These are phyloP conservation scores for Hyphopichia khmerensis DNA, from an alignment of 1,139 yeast species.

Conservation along the genomic window DNA sequence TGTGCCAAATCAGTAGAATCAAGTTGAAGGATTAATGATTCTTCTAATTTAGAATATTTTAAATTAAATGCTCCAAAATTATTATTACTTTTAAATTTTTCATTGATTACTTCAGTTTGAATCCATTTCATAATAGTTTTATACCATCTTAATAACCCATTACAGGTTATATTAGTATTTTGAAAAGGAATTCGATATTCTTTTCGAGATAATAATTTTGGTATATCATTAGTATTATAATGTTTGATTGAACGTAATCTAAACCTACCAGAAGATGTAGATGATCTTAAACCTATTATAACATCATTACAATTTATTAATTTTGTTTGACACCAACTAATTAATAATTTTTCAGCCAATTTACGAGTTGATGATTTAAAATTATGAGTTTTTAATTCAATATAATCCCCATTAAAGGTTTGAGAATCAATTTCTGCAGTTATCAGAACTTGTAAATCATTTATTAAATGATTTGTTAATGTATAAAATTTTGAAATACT, in stretches of 20 bases:
- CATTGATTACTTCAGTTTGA: background rate
- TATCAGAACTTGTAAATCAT: background rate
- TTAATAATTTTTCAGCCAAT: background rate
- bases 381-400: constrained; percentile 3
- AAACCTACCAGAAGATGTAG: background rate
- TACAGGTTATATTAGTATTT: background rate
- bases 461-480: background rate
- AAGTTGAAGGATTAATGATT: background rate
- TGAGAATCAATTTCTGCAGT: constrained; percentile 3
- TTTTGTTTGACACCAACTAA: constrained; percentile 1
- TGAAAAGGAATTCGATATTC: background rate
- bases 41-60: background rate
- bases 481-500: background rate
- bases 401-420: background rate
- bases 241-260: background rate
- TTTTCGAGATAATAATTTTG: background rate
- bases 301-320: background rate
- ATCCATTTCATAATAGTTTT: constrained; percentile 1
- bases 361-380: background rate
- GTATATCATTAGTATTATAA: background rate
- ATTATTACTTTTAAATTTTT: background rate
- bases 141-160: constrained; percentile 2
- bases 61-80: background rate
- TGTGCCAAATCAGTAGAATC: background rate
- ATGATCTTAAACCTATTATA: constrained; percentile 1